These are phyloP conservation scores for Phaeodactylum tricornutum DNA, from an alignment of 108 stramenopile genomes.

Conservation along the genomic window DNA sequence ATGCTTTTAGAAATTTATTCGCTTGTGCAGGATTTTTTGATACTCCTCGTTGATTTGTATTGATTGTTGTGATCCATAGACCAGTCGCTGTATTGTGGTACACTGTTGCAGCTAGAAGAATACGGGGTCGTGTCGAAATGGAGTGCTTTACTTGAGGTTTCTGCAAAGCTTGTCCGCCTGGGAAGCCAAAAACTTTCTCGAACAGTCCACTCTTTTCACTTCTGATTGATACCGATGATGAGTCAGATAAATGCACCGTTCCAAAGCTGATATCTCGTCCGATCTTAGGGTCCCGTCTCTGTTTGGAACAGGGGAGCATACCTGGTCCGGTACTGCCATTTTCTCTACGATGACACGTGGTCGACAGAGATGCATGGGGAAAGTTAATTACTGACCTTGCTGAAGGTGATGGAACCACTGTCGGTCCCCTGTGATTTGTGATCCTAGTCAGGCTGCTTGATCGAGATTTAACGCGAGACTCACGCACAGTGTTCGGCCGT, in stretches of 20 bases:
- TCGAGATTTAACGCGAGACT: no score
- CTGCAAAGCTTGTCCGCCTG: constrained; percentile 18
- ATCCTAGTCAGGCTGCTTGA: no score
- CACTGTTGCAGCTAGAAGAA: constrained; percentile 61
- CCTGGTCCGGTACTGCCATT: no score
- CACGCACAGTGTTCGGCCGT: constrained; percentile 2
- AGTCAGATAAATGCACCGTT: constrained; percentile 4
- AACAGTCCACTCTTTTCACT: constrained; percentile 12
- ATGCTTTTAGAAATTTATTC: constrained; percentile 54
- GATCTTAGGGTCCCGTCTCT: constrained; percentile 23
- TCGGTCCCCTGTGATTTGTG: no score
- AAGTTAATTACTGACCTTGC: no score
- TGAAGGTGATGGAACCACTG: no score
- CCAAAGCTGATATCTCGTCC: constrained; percentile 35
- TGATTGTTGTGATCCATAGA: constrained; percentile 80
- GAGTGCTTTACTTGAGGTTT: constrained; percentile 1
- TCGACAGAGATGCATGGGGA: no score
- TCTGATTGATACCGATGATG: no score
- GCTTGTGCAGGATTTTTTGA: constrained; percentile 29
- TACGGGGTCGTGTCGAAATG: constrained; percentile 43
- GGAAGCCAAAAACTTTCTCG: constrained; percentile 31
- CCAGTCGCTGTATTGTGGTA: constrained; percentile 74
- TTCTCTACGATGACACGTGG: neutral
- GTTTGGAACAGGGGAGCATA: neutral
- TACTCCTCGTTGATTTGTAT: constrained; percentile 50